A percentile compares a stretch with the other conserved stretches of the same genome.
These are phyloP conservation scores for Pleurotus tuber-regium DNA, from an alignment of 768 basidiomycete genomes.

Conservation along the genomic window DNA sequence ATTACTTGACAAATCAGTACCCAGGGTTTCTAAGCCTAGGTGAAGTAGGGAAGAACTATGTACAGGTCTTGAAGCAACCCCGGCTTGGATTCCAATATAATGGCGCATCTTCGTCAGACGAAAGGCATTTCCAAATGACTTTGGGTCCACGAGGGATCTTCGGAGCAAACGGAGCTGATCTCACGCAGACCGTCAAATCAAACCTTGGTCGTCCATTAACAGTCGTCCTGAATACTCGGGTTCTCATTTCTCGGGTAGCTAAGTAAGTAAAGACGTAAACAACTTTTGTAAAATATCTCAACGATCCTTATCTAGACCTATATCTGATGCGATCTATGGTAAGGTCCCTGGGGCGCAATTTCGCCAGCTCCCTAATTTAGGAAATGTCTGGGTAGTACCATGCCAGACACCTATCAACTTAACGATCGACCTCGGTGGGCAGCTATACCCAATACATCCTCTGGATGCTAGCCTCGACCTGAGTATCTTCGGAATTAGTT, in stretches of 20 bases:
- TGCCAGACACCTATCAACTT: slow-evolving; percentile 64
- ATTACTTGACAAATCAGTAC: too few relatives aligned
- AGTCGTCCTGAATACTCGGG: background rate
- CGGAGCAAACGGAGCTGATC: background rate
- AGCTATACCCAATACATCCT: slow-evolving; percentile 60
- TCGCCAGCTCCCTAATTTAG: slow-evolving; percentile 35
- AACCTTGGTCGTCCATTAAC: too few relatives aligned
- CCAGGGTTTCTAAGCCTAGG: too few relatives aligned
- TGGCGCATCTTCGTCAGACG: background rate
- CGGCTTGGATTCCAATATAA: too few relatives aligned
- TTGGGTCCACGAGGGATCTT: background rate
- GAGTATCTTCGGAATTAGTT: slow-evolving; percentile 26
- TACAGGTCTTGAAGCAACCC: too few relatives aligned
- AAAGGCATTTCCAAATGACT: background rate
- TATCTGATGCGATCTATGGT: slow-evolving; percentile 53
- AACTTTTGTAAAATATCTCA: background rate
- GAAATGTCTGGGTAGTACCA: slow-evolving; percentile 58
- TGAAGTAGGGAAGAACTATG: too few relatives aligned
- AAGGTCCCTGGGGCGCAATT: slow-evolving; percentile 52
- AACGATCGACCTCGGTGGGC: slow-evolving; percentile 60
- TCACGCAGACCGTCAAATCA: background rate
- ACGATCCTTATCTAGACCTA: background rate
- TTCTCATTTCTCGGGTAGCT: background rate
- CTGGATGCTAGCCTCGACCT: slow-evolving; percentile 51
- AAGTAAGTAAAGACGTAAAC: background rate